phyloP scores from a whole-genome alignment of 2,329 filamentous ascomycete genomes.

The Erysiphe pulchra region DNA sequence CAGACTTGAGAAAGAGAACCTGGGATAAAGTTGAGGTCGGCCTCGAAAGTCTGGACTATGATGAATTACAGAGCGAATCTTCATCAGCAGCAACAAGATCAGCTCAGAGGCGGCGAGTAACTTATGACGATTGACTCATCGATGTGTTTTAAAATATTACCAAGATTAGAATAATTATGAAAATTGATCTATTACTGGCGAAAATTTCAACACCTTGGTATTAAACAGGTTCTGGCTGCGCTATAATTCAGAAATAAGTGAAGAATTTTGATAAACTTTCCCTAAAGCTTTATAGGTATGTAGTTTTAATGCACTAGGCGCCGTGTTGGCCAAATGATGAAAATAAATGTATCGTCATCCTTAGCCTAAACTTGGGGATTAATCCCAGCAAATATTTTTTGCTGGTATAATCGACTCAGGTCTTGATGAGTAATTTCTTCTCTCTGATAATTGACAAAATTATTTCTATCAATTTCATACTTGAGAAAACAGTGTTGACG shows the following conservation, averaged over 20 bases:
- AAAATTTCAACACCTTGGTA: no score
- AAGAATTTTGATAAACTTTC: no score
- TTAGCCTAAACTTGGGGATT: constrained; percentile 47
- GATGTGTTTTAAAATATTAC: neutral
- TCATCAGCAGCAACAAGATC: constrained; percentile 8
- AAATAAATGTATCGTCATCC: constrained; percentile 77
- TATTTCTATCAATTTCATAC: neutral
- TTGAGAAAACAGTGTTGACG: no score
- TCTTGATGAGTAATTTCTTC: neutral
- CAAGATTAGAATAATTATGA: no score
- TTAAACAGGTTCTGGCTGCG: no score
- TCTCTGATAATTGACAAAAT: neutral
- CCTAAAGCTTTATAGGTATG: no score
- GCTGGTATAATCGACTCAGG: neutral
- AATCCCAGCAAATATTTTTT: neutral
- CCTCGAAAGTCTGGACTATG: constrained; percentile 33
- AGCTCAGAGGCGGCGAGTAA: constrained; percentile 20
- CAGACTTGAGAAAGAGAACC: constrained; percentile 37
- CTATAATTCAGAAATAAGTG: no score
- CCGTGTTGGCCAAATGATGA: constrained; percentile 39
- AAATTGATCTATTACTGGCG: no score
- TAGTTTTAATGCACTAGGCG: no score
- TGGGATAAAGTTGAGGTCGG: constrained; percentile 40
- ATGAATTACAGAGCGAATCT: constrained; percentile 16
- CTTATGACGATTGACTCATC: constrained; percentile 19